Evolutionary conservation across 371 early-diverging fungal species (phyloP), one percentile per base, ranked within the genome.

Genomic region (Rhizopus stolonifer): DNA sequence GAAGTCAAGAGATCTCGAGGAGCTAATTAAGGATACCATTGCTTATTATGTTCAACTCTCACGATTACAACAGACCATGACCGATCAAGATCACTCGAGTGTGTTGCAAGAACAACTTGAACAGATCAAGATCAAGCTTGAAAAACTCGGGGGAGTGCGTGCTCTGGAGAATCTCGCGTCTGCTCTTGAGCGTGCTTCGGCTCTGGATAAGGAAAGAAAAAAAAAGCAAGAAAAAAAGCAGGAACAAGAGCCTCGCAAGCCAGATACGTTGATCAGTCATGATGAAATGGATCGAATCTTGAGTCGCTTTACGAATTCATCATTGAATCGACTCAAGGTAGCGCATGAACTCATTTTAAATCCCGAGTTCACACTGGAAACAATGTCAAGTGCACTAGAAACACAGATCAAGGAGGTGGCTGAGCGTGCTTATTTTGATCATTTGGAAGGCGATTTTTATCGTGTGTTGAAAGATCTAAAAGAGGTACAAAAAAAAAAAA

Each of bases 331-430:
- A 60, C 85, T 84, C 24, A 74, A 84, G 61, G 62, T 92, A 42
- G 89, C 89, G 0, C 92, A 92, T 64, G 91, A 92, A 64, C 61
- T 92, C 29, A 76, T 88, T 46, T 54, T 90, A 65, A 81, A 90
- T 59, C 92, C 90, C 6, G 82, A 89, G 17, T 92, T 89, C 60
- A 63, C 76, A 31, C 51, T 90, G 13, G 46, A 67, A 36, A 0
- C 36, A 40, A 40, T 2, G 8, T 56, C 65, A 21, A n/a, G 36
- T 17, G 70, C 63, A 2, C 54, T 87, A n/a, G 85, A 85, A 43
- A 74, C 72, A n/a, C 69, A 66, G 23, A 79, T 88, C 8, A 65
- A 67, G 3, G 47, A 54, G 8, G 70, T 83, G 18, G 85, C 85
- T 18, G 79, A 79, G 13, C 71, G 72, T 54, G 89, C 88, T 0